A percentile compares a stretch with the other conserved stretches of the same genome.
Evolutionary conservation across 768 basidiomycete species (phyloP).

Genomic region (Neoboletus brunneissimus): DNA sequence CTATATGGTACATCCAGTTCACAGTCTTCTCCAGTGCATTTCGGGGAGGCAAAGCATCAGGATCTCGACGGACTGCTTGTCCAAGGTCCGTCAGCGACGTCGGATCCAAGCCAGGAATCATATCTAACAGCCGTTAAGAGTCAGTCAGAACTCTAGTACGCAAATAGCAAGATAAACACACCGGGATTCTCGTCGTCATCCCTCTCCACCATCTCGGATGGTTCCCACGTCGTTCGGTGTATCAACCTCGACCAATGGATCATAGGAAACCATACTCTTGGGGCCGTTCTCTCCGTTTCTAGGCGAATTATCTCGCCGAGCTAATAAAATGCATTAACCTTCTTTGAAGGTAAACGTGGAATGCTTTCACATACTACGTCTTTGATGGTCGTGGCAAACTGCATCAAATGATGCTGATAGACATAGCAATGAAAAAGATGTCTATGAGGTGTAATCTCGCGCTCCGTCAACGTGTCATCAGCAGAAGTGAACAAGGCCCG

Average conservation of each 20-base stretch:
- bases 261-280: slow-evolving; percentile 58
- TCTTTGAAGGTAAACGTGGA: background rate
- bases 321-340: slow-evolving; percentile 33
- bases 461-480: slow-evolving; percentile 25
- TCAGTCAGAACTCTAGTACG: background rate
- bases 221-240: slow-evolving; percentile 44
- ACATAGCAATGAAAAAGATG: slow-evolving; percentile 73
- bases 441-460: slow-evolving; percentile 58
- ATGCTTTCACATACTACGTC: slow-evolving; percentile 33
- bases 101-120: slow-evolving; percentile 55
- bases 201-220: slow-evolving; percentile 41
- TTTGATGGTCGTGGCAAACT: slow-evolving; percentile 33
- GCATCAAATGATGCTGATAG: slow-evolving; percentile 57
- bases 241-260: slow-evolving; percentile 33
- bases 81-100: slow-evolving; percentile 50
- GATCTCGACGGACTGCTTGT: slow-evolving; percentile 56
- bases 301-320: slow-evolving; percentile 53
- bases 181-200: slow-evolving; percentile 72
- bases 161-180: slow-evolving; percentile 11
- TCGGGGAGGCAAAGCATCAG: slow-evolving; percentile 68
- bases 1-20: slow-evolving; percentile 42
- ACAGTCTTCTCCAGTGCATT: slow-evolving; percentile 55
- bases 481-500: slow-evolving; percentile 44
- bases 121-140: slow-evolving; percentile 33
- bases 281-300: slow-evolving; percentile 44